These are phyloP conservation scores for Aurinia saxatilis DNA, from an alignment of 345 rosid genomes.

Conservation along the genomic window DNA sequence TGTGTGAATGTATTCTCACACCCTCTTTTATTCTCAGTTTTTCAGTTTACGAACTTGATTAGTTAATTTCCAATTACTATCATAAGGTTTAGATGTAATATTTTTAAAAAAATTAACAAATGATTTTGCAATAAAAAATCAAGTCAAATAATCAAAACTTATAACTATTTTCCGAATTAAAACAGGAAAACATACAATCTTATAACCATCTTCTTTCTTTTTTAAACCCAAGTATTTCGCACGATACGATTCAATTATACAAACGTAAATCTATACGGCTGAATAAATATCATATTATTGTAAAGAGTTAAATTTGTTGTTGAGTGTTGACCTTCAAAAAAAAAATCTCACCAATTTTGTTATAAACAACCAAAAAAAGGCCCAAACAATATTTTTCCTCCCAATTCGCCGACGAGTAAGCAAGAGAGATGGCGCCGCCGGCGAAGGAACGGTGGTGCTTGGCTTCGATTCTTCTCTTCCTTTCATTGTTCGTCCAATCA, in stretches of 20 bases:
- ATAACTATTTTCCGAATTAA: too few relatives aligned
- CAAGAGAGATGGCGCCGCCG: conserved; percentile 58
- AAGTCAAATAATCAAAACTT: too few relatives aligned
- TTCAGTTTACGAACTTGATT: too few relatives aligned
- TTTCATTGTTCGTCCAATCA: conserved; percentile 40
- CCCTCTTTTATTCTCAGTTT: too few relatives aligned
- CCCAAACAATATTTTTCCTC: neutral
- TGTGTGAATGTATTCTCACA: too few relatives aligned
- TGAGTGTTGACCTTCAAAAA: conserved; percentile 15
- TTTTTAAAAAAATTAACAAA: too few relatives aligned
- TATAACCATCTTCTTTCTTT: neutral
- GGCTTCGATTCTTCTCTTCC: conserved; percentile 24
- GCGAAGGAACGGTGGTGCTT: conserved; percentile 42
- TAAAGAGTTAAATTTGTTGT: neutral
- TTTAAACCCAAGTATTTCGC: conserved; percentile 7
- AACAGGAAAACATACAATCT: neutral
- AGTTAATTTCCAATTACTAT: too few relatives aligned
- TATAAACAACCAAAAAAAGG: neutral
- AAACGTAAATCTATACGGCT: neutral
- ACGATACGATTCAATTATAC: conserved; percentile 14
- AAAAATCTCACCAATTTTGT: neutral
- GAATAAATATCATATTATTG: neutral
- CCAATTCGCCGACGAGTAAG: conserved; percentile 14
- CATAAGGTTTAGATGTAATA: too few relatives aligned
- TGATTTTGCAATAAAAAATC: too few relatives aligned